Conservation (phyloP, 345 rosid species). For the Eucalyptus urophylla region DNA sequence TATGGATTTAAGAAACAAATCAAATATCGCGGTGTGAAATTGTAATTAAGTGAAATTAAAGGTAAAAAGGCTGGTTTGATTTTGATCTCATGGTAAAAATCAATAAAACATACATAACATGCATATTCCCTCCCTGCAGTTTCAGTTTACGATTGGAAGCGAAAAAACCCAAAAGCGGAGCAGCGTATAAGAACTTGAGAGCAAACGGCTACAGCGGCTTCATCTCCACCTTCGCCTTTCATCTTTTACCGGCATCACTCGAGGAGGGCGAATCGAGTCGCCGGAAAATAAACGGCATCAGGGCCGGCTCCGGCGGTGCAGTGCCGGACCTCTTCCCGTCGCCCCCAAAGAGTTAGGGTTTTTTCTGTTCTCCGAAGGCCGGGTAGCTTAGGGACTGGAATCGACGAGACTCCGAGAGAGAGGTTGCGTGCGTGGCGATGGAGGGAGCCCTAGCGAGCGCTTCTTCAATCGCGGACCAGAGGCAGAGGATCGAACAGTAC, state of each 20-base stretch:
- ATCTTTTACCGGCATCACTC: background rate
- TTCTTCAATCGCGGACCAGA: constrained; percentile 72
- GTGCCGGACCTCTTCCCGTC: background rate
- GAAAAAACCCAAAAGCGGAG: background rate
- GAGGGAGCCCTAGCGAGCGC: constrained; percentile 70
- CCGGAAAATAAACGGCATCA: background rate
- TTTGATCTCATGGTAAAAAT: background rate
- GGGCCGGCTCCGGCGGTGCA: background rate
- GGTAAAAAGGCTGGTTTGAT: background rate
- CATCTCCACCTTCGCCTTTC: background rate
- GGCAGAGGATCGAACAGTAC: constrained; percentile 98
- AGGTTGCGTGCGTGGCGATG: constrained; percentile 23
- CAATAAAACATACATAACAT: background rate
- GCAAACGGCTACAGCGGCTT: background rate
- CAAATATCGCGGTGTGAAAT: background rate
- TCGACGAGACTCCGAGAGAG: background rate
- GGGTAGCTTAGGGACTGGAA: background rate
- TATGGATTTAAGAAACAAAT: background rate
- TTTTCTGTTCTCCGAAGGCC: background rate
- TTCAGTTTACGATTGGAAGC: background rate
- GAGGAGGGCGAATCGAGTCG: background rate
- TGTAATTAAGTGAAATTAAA: background rate
- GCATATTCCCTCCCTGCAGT: background rate
- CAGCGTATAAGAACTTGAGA: background rate
- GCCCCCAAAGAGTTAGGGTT: background rate